Base-by-base conservation (phyloP, 2,329 filamentous ascomycete genomes). In the Thielaviopsis ethacetica region DNA sequence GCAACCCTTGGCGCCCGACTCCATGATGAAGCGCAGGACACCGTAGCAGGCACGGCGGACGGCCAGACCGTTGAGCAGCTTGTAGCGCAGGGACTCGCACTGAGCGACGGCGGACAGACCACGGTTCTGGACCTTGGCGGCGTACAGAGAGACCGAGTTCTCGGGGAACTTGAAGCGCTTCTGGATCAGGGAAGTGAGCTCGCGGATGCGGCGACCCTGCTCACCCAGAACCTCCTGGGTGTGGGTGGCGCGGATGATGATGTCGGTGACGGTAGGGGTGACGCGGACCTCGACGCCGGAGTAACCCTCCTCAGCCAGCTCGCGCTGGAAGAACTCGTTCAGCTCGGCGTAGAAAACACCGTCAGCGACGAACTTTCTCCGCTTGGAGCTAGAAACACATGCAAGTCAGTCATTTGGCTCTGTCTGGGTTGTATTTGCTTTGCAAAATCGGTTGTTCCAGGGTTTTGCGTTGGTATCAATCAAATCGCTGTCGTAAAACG, bases 101-200 rank as follows among this genome's bases (percentile, higher is more conserved):
- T 98, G 93, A 71, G 93, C 93, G 78, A 98, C 93, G 73, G 93
- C 93, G 71, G 91, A 97, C 68, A 98, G 91, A 88, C 93, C 93
- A 75, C 93, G 91, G 83, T 96, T 97, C 84, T 97, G 93, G 73
- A 98, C 93, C 86, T 98, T 98, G 77, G 93, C 94, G 79, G 93
- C 93, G 77, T 98, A 98, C 73, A 98, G 90, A 67, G 93, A 97
- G 75, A 98, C 93, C 69, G 87, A 94, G 88, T 97, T 97, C 82
- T 97, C 91, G 78, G 93, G 91, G 86, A 98, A 98, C 84, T 96
- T 96, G 88, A 98, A 98, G 74, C 93, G 91, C 88, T 98, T 97
- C 83, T 98, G 94, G 83, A 98, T 98, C 75, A 98, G 86, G 72
- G 90, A 96, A 75, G 93, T 98, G 78, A 98, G 90, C 84, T 98